Evolutionary conservation across 2,329 filamentous ascomycete genomes (phyloP).

Genomic region (Fusarium sp.): DNA sequence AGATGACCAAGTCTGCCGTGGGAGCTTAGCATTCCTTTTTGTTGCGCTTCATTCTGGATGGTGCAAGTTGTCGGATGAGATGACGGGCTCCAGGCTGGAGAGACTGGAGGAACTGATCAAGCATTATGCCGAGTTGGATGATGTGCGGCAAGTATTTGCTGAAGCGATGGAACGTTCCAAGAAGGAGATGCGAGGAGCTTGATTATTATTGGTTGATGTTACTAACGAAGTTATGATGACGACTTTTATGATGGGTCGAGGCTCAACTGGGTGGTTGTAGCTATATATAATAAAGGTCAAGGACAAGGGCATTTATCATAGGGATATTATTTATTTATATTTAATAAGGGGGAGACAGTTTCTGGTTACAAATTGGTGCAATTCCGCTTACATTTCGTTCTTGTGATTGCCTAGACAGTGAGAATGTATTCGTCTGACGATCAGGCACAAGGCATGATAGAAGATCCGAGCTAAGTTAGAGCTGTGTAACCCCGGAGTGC

Average conservation of each 20-base stretch:
- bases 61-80: conserved; percentile 17
- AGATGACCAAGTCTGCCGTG: conserved; percentile 15
- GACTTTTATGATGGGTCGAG: conserved; percentile 13
- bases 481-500: conserved; percentile 4
- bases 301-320: neutral
- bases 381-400: neutral
- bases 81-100: conserved; percentile 8
- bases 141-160: conserved; percentile 18
- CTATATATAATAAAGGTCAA: neutral
- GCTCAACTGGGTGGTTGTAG: conserved; percentile 3
- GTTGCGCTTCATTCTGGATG: conserved; percentile 25
- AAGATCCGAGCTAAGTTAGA: conserved; percentile 14
- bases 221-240: conserved; percentile 24
- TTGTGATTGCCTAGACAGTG: neutral
- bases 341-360: conserved; percentile 6
- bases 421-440: neutral
- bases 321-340: neutral
- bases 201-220: neutral
- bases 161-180: conserved; percentile 26
- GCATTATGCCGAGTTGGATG: conserved; percentile 24
- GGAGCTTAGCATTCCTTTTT: conserved; percentile 23
- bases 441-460: conserved; percentile 19
- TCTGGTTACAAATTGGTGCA: neutral
- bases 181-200: conserved; percentile 17
- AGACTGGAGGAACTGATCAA: conserved; percentile 18